These are phyloP conservation scores for Pseudozyma tsukubaensis DNA, from an alignment of 1,284 basidiomycete genomes.

Conservation along the genomic window DNA sequence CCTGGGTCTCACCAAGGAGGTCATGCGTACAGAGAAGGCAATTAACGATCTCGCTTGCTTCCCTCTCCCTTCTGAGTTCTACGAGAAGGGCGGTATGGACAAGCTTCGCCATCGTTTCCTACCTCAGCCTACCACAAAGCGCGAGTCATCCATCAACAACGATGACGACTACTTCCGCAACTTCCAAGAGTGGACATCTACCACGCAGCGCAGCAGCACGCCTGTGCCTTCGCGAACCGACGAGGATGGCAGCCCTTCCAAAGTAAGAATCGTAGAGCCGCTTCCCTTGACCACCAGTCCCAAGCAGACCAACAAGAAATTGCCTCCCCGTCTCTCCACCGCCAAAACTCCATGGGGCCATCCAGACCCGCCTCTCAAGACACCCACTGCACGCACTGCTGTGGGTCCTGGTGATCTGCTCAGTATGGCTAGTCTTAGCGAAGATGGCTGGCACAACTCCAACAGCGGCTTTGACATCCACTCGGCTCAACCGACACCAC, in stretches of 20 bases:
- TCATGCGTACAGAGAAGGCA: conserved; percentile 92
- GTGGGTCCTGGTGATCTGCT: conserved; percentile 72
- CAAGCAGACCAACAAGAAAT: conserved; percentile 19
- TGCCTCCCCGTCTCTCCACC: conserved; percentile 11
- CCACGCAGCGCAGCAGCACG: conserved; percentile 34
- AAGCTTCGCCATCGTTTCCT: conserved; percentile 83
- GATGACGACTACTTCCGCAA: conserved; percentile 56
- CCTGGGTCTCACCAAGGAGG: conserved; percentile 92
- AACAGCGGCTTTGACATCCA: conserved; percentile 28
- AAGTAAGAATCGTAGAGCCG: conserved; percentile 27
- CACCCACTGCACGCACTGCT: conserved; percentile 54
- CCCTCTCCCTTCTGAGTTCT: conserved; percentile 89
- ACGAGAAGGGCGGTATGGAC: conserved; percentile 91
- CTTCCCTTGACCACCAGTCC: conserved; percentile 14
- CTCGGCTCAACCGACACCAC: conserved; percentile 45
- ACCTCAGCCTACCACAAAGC: conserved; percentile 46
- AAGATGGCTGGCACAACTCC: conserved; percentile 31
- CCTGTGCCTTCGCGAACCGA: conserved; percentile 20
- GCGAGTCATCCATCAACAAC: conserved; percentile 27
- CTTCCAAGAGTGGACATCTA: conserved; percentile 44
- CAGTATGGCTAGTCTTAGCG: conserved; percentile 70
- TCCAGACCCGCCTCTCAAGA: conserved; percentile 61
- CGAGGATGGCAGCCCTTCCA: conserved; percentile 15
- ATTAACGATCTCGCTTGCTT: conserved; percentile 97
- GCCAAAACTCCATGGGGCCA: conserved; percentile 60